Conservation (phyloP, 306 rosid genomes). For the Quillaja saponaria region DNA sequence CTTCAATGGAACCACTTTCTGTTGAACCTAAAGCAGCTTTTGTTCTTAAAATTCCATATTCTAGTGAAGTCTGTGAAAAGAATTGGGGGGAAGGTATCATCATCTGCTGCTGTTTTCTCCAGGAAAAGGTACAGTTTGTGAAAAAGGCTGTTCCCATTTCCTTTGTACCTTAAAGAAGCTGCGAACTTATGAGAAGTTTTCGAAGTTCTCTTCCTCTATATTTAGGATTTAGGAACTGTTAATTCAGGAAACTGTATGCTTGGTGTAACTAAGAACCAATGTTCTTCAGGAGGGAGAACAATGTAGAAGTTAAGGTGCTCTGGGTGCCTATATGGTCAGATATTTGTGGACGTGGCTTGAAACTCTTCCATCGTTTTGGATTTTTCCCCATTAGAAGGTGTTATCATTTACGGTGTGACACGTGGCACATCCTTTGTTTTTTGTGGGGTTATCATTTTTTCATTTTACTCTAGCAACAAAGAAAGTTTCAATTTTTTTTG, state of each 20-base stretch:
- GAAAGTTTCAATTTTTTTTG: too few relatives aligned
- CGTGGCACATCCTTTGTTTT: constrained; percentile 44
- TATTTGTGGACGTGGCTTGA: constrained; percentile 39
- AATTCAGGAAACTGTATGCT: too few relatives aligned
- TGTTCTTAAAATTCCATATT: constrained; percentile 34
- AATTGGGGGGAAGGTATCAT: constrained; percentile 26
- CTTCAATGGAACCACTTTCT: constrained; percentile 27
- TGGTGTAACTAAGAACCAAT: too few relatives aligned
- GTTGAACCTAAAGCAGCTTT: constrained; percentile 34
- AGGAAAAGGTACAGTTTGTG: constrained; percentile 44
- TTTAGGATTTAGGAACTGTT: neutral
- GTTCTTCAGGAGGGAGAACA: constrained; percentile 15
- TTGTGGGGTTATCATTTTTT: too few relatives aligned
- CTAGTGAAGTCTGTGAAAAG: constrained; percentile 31
- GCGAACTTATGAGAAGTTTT: neutral
- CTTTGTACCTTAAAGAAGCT: constrained; percentile 5
- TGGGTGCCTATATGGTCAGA: neutral
- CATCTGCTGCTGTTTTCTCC: constrained; percentile 40
- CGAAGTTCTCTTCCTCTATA: neutral
- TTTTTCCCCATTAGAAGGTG: neutral
- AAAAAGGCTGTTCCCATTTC: constrained; percentile 67
- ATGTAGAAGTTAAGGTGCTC: constrained; percentile 24
- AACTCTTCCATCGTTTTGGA: neutral
- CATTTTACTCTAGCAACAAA: too few relatives aligned
- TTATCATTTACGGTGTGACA: constrained; percentile 28